Evolutionary conservation across 164 flowering plant species (phyloP), one percentile per base, ranked within the genome.

Genomic region (Sedum album): DNA sequence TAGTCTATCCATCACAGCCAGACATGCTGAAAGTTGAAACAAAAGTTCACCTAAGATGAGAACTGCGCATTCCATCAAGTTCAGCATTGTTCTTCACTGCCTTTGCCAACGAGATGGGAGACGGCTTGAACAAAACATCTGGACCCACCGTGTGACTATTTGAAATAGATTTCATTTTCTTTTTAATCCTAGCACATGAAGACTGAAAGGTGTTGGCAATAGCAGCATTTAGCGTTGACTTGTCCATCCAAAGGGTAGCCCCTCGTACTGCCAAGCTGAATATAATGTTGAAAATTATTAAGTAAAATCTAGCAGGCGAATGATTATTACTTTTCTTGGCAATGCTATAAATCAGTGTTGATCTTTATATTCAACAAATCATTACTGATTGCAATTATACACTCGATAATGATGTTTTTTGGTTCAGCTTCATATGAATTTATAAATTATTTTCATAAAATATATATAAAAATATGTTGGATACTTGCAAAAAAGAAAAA

Each of bases 51-150:
- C 97, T 91, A 42, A 94, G 73, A 75, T 94, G 99, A 67, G 81
- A 82, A 72, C 83, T 83, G 18, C 67, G 81, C 99, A 91, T 94
- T 71, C 99, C 99, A 74, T 87, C 86, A 66, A 90, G 70, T 75
- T 94, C 99, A 69, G 92, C 86, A 57, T 73, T 70, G 75, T 94
- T 94, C 83, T 94, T 94, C 53, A 91, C 70, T 33, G 96, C 96
- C 76, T 94, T 94, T 21, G 87, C 83, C 57, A 87, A 15, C n/a
- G 88, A 79, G 65, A 94, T 70, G 5, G 99, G 97, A 51, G 99
- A 91, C 65, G 71, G 46, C 76, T 53, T 85, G 71, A 75, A 81
- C 35, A 91, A 65, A 41, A 74, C 90, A 75, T 74, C 17, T 5
- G 88, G 86, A 64, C 75, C 75, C n/a, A n/a, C n/a, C 28, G 77